These are phyloP conservation scores for Phoma sp. DNA, from an alignment of 2,329 filamentous ascomycete genomes.

Conservation along the genomic window DNA sequence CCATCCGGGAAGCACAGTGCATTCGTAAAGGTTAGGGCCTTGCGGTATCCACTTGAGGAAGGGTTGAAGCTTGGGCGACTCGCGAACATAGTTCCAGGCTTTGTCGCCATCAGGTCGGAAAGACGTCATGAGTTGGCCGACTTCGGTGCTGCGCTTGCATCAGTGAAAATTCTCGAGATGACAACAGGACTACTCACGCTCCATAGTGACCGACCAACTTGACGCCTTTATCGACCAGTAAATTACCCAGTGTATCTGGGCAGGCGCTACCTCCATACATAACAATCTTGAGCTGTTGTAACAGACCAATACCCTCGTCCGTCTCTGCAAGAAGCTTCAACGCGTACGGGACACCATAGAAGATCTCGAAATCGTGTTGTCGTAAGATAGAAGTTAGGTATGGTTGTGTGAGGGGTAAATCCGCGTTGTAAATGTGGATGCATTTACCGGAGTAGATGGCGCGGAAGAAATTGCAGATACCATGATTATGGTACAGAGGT, in stretches of 20 bases:
- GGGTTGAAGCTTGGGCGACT: slow-evolving; percentile 49
- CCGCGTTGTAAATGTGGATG: slow-evolving; percentile 36
- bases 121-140: slow-evolving; percentile 69
- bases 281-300: slow-evolving; percentile 60
- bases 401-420: slow-evolving; percentile 29
- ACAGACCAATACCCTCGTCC: slow-evolving; percentile 58
- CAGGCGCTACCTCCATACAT: slow-evolving; percentile 65
- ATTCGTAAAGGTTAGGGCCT: slow-evolving; percentile 50
- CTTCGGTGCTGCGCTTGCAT: slow-evolving; percentile 60
- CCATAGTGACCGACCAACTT: slow-evolving; percentile 65
- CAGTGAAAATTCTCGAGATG: neutral
- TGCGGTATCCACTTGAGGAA: slow-evolving; percentile 51
- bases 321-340: slow-evolving; percentile 68
- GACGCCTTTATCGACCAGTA: slow-evolving; percentile 59
- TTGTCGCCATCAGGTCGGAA: slow-evolving; percentile 61
- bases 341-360: slow-evolving; percentile 69
- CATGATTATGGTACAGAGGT: slow-evolving; percentile 36
- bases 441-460: slow-evolving; percentile 32
- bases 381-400: slow-evolving; percentile 25
- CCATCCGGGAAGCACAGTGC: slow-evolving; percentile 45
- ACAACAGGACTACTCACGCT: slow-evolving; percentile 50
- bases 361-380: slow-evolving; percentile 56
- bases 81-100: slow-evolving; percentile 66
- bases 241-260: slow-evolving; percentile 64
- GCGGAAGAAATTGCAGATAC: slow-evolving; percentile 36